A percentile compares a stretch with the other conserved stretches of the same genome.
Conservation (phyloP, 2,329 filamentous ascomycete species). For the Mollisia scopiformis region DNA sequence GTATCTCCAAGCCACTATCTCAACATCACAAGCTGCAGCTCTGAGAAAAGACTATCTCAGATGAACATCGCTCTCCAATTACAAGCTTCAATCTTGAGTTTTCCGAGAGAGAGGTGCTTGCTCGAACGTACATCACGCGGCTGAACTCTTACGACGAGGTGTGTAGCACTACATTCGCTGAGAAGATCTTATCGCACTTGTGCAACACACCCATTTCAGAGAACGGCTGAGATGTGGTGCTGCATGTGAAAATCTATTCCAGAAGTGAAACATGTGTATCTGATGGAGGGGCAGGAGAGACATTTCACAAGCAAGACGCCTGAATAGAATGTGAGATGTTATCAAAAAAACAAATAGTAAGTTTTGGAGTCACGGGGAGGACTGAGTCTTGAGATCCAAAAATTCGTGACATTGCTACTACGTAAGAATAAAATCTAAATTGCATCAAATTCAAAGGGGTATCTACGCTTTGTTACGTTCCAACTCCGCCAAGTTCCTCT, state of each 20-base stretch:
- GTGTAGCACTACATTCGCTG: conserved; percentile 1
- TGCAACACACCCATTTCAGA: not conserved
- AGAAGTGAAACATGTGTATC: too few species aligned
- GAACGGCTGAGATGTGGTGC: not conserved
- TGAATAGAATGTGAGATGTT: too few species aligned
- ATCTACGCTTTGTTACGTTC: conserved; percentile 39
- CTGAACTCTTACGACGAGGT: not conserved
- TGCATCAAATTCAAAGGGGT: conserved; percentile 36
- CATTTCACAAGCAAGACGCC: not conserved
- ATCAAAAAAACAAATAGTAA: too few species aligned
- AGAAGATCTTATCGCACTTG: conserved; percentile 8
- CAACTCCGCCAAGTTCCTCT: conserved; percentile 39
- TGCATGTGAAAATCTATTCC: conserved; percentile 12
- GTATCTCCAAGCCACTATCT: not conserved
- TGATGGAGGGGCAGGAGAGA: too few species aligned
- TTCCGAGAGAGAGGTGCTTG: not conserved
- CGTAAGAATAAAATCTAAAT: not conserved
- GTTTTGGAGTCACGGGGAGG: not conserved
- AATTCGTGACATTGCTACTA: not conserved
- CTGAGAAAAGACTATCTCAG: too few species aligned
- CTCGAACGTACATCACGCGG: conserved; percentile 8
- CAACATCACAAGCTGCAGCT: too few species aligned
- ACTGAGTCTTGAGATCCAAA: not conserved
- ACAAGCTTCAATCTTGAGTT: not conserved
- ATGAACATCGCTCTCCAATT: too few species aligned